Evolutionary conservation across 306 rosid genomes (phyloP), one percentile per base, ranked within the genome.

Genomic region (Ormosia semicastrata): DNA sequence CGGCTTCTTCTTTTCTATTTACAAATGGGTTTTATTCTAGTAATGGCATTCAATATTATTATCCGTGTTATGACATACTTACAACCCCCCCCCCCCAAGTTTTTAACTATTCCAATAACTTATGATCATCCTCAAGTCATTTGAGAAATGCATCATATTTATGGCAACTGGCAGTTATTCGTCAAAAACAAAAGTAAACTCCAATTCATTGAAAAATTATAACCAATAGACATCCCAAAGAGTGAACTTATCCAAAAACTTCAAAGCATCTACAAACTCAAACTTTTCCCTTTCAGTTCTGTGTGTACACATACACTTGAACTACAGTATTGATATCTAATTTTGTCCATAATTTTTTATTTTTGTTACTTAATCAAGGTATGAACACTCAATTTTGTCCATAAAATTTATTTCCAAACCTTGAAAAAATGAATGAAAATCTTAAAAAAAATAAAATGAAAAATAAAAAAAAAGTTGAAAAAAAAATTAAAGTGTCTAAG

Each of bases 191-290:
- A 69, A 75, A 81, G 70, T 15, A 53, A 75, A 11, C 80, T 71
- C 34, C 41, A 37, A 52, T 36, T 53, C 37, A 46, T 63, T 62
- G 15, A 54, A 68, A 60, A 84, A 40, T 11, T 10, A 60, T 17
- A 75, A 76, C 59, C 75, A 63, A 44, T 30, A 63, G 75, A 54
- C 34, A 81, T 63, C 82, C 76, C 71, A 54, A 74, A 50, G 66
- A 30, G 13, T 18, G 15, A 60, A 68, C 59, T 52, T 52, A 68
- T 84, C 49, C 44, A 41, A 56, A 65, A 64, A 56, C 59, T 70
- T 52, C 15, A 69, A 70, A 70, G 57, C 47, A 33, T n/a, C 33
- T 8, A 59, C 11, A 14, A 8, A 6, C 75, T 80, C 63, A 81
- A 60, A 24, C 5, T 24, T 24, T 11, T 37, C 36, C 67, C 60